Evolutionary conservation across 306 rosid species (phyloP).

Genomic region (Fagus sylvatica): DNA sequence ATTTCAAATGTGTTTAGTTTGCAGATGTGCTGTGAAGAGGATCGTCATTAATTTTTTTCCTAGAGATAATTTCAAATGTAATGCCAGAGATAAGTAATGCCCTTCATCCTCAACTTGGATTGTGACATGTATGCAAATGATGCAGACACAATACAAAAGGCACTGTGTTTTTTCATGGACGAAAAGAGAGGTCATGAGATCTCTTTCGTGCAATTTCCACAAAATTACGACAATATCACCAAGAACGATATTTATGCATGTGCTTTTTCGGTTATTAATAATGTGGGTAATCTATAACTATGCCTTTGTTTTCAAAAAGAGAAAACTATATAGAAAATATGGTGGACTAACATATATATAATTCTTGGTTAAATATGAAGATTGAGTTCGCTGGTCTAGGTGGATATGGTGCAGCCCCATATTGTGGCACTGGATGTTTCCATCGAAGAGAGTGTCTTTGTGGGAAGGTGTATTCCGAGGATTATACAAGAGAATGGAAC

Average conservation of each 20-base stretch:
- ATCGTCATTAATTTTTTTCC: no score
- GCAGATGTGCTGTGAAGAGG: no score
- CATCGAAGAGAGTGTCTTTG: constrained; percentile 63
- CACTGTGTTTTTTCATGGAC: constrained; percentile 64
- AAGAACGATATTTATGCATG: constrained; percentile 48
- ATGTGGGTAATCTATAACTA: constrained; percentile 28
- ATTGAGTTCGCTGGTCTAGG: constrained; percentile 49
- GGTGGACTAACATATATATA: not conserved
- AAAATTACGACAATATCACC: constrained; percentile 40
- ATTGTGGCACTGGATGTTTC: constrained; percentile 71
- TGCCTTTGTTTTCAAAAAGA: not conserved
- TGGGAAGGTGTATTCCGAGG: constrained; percentile 43
- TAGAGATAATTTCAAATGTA: not conserved
- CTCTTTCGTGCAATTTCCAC: constrained; percentile 65
- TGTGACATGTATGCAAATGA: constrained; percentile 70
- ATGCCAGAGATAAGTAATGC: constrained; percentile 64
- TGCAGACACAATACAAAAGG: constrained; percentile 46
- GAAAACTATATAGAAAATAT: no score
- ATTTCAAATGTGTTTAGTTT: not conserved
- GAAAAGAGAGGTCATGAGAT: constrained; percentile 49
- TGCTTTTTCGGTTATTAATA: not conserved
- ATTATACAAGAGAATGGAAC: constrained; percentile 12
- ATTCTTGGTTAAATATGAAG: constrained; percentile 29
- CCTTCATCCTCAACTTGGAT: constrained; percentile 65
- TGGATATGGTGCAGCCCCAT: constrained; percentile 55